phyloP scores from a whole-genome alignment of 2,329 filamentous ascomycete genomes.

The Aspergillus hiratsukae region DNA sequence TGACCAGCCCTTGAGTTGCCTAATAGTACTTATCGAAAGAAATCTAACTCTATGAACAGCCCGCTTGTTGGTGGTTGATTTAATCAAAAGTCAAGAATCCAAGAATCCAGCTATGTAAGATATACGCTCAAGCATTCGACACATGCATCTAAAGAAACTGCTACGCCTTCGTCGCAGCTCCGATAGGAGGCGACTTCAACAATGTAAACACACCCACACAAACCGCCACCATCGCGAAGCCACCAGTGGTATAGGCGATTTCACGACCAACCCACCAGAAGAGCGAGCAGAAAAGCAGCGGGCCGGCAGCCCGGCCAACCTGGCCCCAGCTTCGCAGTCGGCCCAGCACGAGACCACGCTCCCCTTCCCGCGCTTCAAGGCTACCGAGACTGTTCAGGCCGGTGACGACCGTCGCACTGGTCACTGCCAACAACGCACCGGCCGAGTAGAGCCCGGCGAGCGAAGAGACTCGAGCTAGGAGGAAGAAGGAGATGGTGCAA shows the following conservation, averaged over 20 bases:
- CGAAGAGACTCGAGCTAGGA: conserved; percentile 67
- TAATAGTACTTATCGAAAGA: not conserved
- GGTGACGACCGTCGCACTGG: conserved; percentile 90
- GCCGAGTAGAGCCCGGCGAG: conserved; percentile 72
- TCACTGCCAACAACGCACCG: conserved; percentile 78
- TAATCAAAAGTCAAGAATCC: not conserved
- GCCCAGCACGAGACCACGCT: conserved; percentile 82
- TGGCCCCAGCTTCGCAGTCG: conserved; percentile 78
- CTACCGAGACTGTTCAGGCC: conserved; percentile 87
- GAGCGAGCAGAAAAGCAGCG: conserved; percentile 84
- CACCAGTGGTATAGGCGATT: conserved; percentile 76
- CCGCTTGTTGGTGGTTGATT: not conserved
- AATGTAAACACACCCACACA: conserved; percentile 65
- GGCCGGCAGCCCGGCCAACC: conserved; percentile 79
- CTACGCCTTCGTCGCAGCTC: not conserved
- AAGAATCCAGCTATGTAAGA: not conserved
- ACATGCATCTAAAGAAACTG: not conserved
- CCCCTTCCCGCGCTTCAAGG: conserved; percentile 75
- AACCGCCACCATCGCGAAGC: conserved; percentile 73
- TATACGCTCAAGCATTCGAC: not conserved
- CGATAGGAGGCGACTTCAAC: conserved; percentile 57
- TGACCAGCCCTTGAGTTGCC: not conserved
- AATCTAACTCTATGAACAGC: not conserved
- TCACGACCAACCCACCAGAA: conserved; percentile 98
- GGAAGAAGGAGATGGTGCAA: conserved; percentile 73